Evolutionary conservation across 306 rosid genomes (phyloP), one percentile per base, ranked within the genome.

Genomic region (Dalbergia cultrata): DNA sequence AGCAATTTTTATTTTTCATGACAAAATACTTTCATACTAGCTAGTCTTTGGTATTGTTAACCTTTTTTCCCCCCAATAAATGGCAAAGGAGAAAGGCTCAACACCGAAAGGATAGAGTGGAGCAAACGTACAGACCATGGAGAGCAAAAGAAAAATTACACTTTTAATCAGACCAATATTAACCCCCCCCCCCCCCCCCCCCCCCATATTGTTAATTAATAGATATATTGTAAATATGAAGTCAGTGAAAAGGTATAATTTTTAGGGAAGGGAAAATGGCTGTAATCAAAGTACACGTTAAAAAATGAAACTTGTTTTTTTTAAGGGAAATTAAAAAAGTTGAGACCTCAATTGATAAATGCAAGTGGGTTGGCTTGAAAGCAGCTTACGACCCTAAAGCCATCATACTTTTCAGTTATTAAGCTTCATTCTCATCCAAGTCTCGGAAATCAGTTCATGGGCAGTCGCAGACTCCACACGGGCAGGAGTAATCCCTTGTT

Each of bases 361-460:
- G 66, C 43, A 22, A 22, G 67, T 77, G 81, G 59, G 12, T 37
- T 65, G 34, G 45, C 50, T 39, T 41, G 57, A 56, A 2, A 39
- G 56, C 21, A 54, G 31, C 67, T 68, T 22, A 68, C 37, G 56
- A 57, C 34, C 60, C 34, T 26, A 78, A 66, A 66, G 58, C 58
- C 13, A 39, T 53, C 67, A 47, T 39, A 39, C 34, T 67, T 66
- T 19, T 77, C n/a, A 10, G 45, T 53, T 54, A 21, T 39, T 39
- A 66, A 37, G 65, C 26, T 35, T 31, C 65, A 18, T 63, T 76
- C 72, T 18, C 53, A 64, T 76, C 11, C n/a, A 5, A 52, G 57
- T 53, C 66, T 76, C 12, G 6, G 22, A 64, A 49, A 49, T 43
- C 43, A 22, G 41, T 16, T 41, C 34, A 75, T 22, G 35, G 3